Percentiles rank a stretch among this genome's conserved stretches.
Evolutionary conservation across 768 basidiomycete species (phyloP).

Genomic region (Phylloporus rhodoxanthus): DNA sequence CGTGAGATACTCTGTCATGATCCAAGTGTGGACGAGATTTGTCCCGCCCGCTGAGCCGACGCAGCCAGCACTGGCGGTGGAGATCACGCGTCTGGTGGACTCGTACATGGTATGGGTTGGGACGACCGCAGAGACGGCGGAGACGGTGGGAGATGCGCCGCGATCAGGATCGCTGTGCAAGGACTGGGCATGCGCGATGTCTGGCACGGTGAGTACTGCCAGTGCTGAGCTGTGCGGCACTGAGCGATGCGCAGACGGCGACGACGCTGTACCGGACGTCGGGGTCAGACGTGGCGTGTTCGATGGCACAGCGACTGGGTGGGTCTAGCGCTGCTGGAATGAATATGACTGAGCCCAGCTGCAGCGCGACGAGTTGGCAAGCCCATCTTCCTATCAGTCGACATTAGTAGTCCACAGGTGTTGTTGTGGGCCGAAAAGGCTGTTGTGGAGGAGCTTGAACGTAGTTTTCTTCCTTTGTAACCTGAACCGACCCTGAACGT

Average conservation of each 20-base stretch:
- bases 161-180: slow-evolving; percentile 52
- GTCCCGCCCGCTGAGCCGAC: slow-evolving; percentile 45
- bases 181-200: slow-evolving; percentile 87
- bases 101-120: slow-evolving; percentile 85
- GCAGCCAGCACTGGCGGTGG: slow-evolving; percentile 56
- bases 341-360: neutral
- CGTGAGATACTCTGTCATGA: slow-evolving; percentile 20
- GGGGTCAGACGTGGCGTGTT: slow-evolving; percentile 54
- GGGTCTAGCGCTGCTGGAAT: slow-evolving; percentile 22
- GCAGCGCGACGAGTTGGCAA: slow-evolving; percentile 60
- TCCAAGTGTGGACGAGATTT: slow-evolving; percentile 45
- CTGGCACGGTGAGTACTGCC: slow-evolving; percentile 29
- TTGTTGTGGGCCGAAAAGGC: slow-evolving; percentile 57
- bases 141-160: slow-evolving; percentile 44
- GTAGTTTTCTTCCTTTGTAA: neutral
- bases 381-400: slow-evolving; percentile 70
- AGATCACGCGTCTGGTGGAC: slow-evolving; percentile 59
- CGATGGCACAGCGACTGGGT: slow-evolving; percentile 82
- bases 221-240: neutral
- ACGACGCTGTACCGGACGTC: slow-evolving; percentile 62
- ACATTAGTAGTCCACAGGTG: slow-evolving; percentile 45
- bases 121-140: slow-evolving; percentile 42
- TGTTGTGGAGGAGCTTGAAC: slow-evolving; percentile 35
- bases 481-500: slow-evolving; percentile 30
- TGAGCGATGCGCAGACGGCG: slow-evolving; percentile 32